Conservation (phyloP, 331 rosid genomes). For the Rosa hybrid region DNA sequence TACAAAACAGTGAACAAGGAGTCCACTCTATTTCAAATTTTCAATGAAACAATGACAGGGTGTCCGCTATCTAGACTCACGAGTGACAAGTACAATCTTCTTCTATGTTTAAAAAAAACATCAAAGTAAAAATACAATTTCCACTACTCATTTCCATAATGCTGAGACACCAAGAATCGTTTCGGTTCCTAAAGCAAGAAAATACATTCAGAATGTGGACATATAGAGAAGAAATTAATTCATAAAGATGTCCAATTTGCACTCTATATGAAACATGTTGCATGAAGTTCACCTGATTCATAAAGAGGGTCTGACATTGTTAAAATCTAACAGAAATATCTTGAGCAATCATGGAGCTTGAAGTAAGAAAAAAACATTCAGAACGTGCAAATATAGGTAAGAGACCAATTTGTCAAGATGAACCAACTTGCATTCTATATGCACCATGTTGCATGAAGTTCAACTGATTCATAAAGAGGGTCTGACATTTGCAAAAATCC, state of each 20-base stretch:
- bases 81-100: background rate
- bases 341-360: background rate
- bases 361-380: background rate
- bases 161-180: background rate
- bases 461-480: background rate
- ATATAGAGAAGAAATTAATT: background rate
- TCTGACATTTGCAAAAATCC: background rate
- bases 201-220: background rate
- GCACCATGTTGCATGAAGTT: background rate
- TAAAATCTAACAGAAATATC: background rate
- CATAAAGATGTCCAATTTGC: background rate
- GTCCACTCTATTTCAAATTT: background rate
- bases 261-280: background rate
- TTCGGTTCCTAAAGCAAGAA: background rate
- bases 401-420: background rate
- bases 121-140: background rate
- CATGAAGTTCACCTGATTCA: background rate
- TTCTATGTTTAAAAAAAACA: background rate
- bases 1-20: background rate
- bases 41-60: background rate
- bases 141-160: background rate
- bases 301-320: background rate
- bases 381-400: background rate
- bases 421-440: background rate
- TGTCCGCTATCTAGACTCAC: background rate